phyloP scores from a whole-genome alignment of 1,284 basidiomycete genomes.

The Apiotrichum montevideense region DNA sequence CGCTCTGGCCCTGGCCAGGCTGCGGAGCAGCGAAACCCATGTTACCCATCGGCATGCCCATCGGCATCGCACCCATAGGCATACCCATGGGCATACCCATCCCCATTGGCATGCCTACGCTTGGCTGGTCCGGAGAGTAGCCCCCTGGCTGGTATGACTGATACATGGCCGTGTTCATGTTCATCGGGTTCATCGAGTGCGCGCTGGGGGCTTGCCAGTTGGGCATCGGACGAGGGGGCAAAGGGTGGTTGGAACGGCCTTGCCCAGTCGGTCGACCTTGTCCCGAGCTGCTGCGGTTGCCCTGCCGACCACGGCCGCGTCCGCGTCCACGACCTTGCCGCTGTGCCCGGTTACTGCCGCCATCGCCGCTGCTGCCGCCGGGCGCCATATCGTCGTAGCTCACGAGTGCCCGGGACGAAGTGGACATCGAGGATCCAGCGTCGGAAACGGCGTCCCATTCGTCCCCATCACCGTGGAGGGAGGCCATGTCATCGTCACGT shows the following conservation, averaged over 20 bases:
- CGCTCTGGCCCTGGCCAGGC: slow-evolving; percentile 6
- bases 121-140: slow-evolving; percentile 9
- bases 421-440: slow-evolving; percentile 1
- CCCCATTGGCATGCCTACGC: slow-evolving; percentile 7
- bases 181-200: not conserved
- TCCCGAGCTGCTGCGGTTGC: no score
- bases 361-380: slow-evolving; percentile 12
- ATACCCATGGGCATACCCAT: slow-evolving; percentile 7
- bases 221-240: slow-evolving; percentile 3
- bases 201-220: not conserved
- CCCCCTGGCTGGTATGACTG: slow-evolving; percentile 11
- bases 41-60: slow-evolving; percentile 6
- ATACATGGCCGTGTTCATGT: not conserved
- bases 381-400: slow-evolving; percentile 19
- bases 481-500: slow-evolving; percentile 15
- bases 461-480: slow-evolving; percentile 25
- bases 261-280: not conserved
- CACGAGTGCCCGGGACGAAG: slow-evolving; percentile 6
- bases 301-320: not conserved
- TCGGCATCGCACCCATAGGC: slow-evolving; percentile 5
- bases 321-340: slow-evolving; percentile 23
- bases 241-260: not conserved
- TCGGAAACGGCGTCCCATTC: slow-evolving; percentile 20
- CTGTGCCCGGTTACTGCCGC: slow-evolving; percentile 17
- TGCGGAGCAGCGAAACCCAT: slow-evolving; percentile 5